Conservation (phyloP, 805 yeast genomes). For the Wickerhamiella occidentalis region DNA sequence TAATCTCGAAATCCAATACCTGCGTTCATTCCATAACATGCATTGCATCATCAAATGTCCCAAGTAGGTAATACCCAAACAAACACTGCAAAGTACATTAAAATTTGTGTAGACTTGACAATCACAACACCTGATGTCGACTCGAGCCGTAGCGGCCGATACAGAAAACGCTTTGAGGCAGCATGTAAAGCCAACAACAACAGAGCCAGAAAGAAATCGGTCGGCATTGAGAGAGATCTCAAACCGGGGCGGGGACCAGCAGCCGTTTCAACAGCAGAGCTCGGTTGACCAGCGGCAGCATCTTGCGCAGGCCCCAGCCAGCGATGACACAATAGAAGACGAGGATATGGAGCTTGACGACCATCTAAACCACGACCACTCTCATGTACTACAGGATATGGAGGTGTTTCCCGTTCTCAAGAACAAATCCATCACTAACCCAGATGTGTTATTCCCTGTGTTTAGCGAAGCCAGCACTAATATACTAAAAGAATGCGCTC, state of each 20-base stretch:
- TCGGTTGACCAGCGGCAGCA: too few species aligned
- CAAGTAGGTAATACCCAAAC: slow-evolving; percentile 11
- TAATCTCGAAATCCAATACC: neutral
- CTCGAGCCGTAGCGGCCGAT: slow-evolving; percentile 10
- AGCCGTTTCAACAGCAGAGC: neutral
- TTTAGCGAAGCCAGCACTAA: slow-evolving; percentile 18
- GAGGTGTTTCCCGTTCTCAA: slow-evolving; percentile 15
- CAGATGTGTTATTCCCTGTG: slow-evolving; percentile 28
- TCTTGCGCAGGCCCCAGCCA: slow-evolving; percentile 7
- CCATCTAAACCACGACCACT: slow-evolving; percentile 16
- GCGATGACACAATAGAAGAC: slow-evolving; percentile 18
- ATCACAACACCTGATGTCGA: slow-evolving; percentile 8
- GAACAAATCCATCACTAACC: slow-evolving; percentile 24
- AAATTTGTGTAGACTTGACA: slow-evolving; percentile 10
- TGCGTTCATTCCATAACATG: neutral
- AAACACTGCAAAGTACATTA: slow-evolving; percentile 7
- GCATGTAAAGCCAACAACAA: neutral
- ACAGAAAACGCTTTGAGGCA: slow-evolving; percentile 5
- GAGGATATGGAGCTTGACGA: slow-evolving; percentile 17
- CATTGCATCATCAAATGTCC: slow-evolving; percentile 8
- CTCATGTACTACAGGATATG: slow-evolving; percentile 14
- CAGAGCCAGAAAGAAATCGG: slow-evolving; percentile 3
- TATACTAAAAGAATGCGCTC: slow-evolving; percentile 22
- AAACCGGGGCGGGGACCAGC: slow-evolving; percentile 2
- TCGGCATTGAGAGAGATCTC: slow-evolving; percentile 9